These are phyloP conservation scores for Salvia sclarea DNA, from an alignment of 305 asterid species.

Conservation along the genomic window DNA sequence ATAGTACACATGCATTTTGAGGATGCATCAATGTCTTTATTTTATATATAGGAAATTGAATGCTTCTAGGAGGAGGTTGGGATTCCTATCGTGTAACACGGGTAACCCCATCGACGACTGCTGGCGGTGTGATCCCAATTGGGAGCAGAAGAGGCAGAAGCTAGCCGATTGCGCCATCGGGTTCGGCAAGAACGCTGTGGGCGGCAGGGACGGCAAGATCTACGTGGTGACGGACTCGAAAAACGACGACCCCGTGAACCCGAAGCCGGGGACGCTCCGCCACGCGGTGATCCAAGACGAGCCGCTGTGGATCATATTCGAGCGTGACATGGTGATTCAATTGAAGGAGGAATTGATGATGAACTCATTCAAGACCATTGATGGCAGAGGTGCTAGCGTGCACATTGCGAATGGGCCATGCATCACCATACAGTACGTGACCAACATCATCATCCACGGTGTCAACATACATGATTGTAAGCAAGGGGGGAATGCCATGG, in stretches of 20 bases:
- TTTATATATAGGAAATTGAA: slow-evolving; percentile 52
- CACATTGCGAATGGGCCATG: slow-evolving; percentile 82
- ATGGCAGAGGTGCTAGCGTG: slow-evolving; percentile 71
- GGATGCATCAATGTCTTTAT: too few relatives aligned
- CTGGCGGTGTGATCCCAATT: slow-evolving; percentile 70
- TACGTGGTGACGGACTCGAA: slow-evolving; percentile 62
- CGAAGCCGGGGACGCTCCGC: slow-evolving; percentile 71
- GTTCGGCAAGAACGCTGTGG: slow-evolving; percentile 68
- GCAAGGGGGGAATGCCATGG: slow-evolving; percentile 69
- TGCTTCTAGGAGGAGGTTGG: slow-evolving; percentile 65
- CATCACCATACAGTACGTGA: slow-evolving; percentile 63
- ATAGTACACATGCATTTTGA: too few relatives aligned
- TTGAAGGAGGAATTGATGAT: slow-evolving; percentile 67
- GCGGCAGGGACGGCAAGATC: slow-evolving; percentile 61
- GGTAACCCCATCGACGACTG: slow-evolving; percentile 84
- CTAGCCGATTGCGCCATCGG: slow-evolving; percentile 76
- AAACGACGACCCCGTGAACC: slow-evolving; percentile 57
- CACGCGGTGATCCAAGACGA: slow-evolving; percentile 60
- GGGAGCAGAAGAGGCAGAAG: slow-evolving; percentile 63
- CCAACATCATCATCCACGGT: slow-evolving; percentile 72
- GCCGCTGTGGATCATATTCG: slow-evolving; percentile 69
- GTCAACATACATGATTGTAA: slow-evolving; percentile 69
- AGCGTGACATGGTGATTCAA: slow-evolving; percentile 66
- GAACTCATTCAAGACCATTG: slow-evolving; percentile 80
- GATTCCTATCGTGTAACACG: slow-evolving; percentile 60